A percentile compares a stretch with the other conserved stretches of the same genome.
phyloP scores from a whole-genome alignment of 23 red algal species.

The Gracilaria gracilis region DNA sequence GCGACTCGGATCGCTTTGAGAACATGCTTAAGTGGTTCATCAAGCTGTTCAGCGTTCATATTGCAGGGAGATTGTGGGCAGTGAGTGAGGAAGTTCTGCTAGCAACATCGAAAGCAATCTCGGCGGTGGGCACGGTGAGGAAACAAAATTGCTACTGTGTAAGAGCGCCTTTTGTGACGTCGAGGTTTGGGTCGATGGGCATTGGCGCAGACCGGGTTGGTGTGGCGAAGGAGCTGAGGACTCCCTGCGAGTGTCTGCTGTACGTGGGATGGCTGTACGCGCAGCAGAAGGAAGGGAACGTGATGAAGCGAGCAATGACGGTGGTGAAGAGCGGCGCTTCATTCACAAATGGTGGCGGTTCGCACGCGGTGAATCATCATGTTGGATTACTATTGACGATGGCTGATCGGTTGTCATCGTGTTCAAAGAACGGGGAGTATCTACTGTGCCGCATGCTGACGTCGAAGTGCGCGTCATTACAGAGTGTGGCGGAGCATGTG shows the following conservation, averaged over 20 bases:
- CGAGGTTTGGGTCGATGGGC: background rate
- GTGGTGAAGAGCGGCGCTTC: conserved; percentile 31
- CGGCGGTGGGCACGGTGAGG: background rate
- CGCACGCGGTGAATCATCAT: conserved; percentile 34
- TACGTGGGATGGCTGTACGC: conserved; percentile 43
- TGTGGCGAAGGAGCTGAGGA: conserved; percentile 14
- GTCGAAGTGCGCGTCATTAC: conserved; percentile 22
- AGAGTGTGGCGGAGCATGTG: background rate
- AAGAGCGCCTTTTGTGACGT: background rate
- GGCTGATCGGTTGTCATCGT: background rate
- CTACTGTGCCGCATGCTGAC: conserved; percentile 50
- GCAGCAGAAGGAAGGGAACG: conserved; percentile 36
- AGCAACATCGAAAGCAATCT: conserved; percentile 32
- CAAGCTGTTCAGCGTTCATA: conserved; percentile 1
- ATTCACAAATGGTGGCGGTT: background rate
- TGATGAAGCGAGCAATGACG: conserved; percentile 53
- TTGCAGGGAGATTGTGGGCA: conserved; percentile 22
- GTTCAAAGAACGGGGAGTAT: conserved; percentile 44
- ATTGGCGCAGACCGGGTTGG: background rate
- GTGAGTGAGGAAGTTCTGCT: conserved; percentile 38
- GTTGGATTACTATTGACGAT: conserved; percentile 33
- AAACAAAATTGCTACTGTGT: conserved; percentile 38
- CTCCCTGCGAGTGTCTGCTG: conserved; percentile 42
- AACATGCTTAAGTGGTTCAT: conserved; percentile 22
- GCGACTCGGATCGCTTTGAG: background rate